These are phyloP conservation scores for Schizophyllum amplum DNA, from an alignment of 1,284 basidiomycete species.

Conservation along the genomic window DNA sequence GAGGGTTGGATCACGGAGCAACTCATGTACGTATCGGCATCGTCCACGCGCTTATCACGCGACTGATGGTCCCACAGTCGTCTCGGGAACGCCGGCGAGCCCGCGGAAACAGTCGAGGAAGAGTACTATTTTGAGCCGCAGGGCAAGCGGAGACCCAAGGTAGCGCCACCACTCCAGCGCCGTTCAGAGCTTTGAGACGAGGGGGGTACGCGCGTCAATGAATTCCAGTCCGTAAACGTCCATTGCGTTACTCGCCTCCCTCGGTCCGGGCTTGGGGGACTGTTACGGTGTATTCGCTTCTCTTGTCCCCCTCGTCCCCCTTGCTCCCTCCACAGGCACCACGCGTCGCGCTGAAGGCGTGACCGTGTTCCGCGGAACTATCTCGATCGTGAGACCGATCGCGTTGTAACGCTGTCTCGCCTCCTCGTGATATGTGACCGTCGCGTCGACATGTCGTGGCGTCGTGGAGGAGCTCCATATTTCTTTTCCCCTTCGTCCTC, in stretches of 20 bases:
- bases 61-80: not conserved
- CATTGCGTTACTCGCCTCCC: conserved; percentile 51
- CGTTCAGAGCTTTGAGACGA: conserved; percentile 88
- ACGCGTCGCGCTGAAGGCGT: conserved; percentile 18
- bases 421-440: conserved; percentile 32
- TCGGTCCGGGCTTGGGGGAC: conserved; percentile 84
- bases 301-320: conserved; percentile 69
- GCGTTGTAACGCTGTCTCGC: conserved; percentile 5
- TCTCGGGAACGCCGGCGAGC: not conserved
- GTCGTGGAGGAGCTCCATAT: conserved; percentile 29
- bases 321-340: conserved; percentile 17
- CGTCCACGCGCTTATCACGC: not conserved
- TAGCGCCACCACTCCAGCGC: conserved; percentile 72
- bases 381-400: conserved; percentile 27
- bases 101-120: conserved; percentile 58
- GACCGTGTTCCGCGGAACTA: conserved; percentile 26
- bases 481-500: conserved; percentile 20
- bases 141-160: conserved; percentile 75
- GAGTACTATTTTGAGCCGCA: conserved; percentile 70
- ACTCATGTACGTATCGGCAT: conserved; percentile 57
- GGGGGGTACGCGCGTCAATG: conserved; percentile 54
- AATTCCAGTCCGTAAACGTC: conserved; percentile 68
- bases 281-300: conserved; percentile 55
- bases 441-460: conserved; percentile 19
- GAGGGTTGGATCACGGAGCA: conserved; percentile 87